These are phyloP conservation scores for Albatrellus sp. DNA, from an alignment of 1,284 basidiomycete genomes.

Conservation along the genomic window DNA sequence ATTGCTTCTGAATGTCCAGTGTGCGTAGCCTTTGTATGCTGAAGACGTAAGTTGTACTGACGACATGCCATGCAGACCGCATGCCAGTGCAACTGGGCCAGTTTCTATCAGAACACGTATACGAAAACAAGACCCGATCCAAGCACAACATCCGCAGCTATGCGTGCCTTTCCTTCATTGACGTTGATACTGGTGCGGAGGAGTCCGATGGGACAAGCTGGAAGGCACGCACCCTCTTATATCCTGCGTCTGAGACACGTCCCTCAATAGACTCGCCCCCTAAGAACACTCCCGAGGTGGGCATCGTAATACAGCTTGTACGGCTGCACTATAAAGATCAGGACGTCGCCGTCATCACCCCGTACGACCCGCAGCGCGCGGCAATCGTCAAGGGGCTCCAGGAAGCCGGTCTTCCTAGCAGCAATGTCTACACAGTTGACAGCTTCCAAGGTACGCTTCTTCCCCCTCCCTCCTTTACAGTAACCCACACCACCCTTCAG, in stretches of 20 bases:
- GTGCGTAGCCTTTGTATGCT: slow-evolving; percentile 16
- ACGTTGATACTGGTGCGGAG: slow-evolving; percentile 29
- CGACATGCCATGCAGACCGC: slow-evolving; percentile 23
- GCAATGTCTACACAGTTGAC: slow-evolving; percentile 29
- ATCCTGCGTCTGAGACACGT: neutral
- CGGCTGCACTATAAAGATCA: slow-evolving; percentile 20
- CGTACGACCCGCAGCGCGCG: slow-evolving; percentile 33
- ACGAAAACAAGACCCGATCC: slow-evolving; percentile 24
- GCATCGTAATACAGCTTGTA: slow-evolving; percentile 26
- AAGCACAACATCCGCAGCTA: slow-evolving; percentile 16
- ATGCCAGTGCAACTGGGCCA: slow-evolving; percentile 34
- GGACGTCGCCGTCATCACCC: slow-evolving; percentile 31
- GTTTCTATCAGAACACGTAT: slow-evolving; percentile 34
- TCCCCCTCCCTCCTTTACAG: neutral
- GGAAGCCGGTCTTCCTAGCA: slow-evolving; percentile 14
- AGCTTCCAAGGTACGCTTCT: slow-evolving; percentile 29
- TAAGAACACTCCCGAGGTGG: slow-evolving; percentile 31
- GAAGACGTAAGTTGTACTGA: neutral
- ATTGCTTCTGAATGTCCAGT: slow-evolving; percentile 32
- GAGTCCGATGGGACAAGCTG: slow-evolving; percentile 24
- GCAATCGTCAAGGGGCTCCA: slow-evolving; percentile 22
- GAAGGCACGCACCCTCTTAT: slow-evolving; percentile 20
- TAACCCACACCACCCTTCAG: slow-evolving; percentile 12
- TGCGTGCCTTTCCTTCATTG: slow-evolving; percentile 22
- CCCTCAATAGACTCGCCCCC: neutral